These are phyloP conservation scores for Trifolium subterraneum DNA, from an alignment of 306 rosid genomes.

Conservation along the genomic window DNA sequence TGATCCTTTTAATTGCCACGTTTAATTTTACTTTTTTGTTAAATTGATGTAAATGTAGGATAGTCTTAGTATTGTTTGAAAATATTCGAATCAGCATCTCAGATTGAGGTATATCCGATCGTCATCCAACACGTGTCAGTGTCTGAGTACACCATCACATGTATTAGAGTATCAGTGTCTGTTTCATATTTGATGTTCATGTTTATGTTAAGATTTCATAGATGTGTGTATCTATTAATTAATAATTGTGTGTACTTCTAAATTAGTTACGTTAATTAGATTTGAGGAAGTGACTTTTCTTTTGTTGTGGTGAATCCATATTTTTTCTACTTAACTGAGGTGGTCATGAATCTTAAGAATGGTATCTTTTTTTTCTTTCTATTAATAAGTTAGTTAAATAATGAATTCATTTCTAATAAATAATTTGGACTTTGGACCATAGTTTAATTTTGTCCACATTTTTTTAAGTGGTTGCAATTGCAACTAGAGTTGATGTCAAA, in stretches of 20 bases:
- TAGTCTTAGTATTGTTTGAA: constrained; percentile 1
- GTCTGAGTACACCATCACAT: neutral
- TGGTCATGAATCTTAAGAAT: neutral
- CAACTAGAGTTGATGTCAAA: constrained; percentile 12
- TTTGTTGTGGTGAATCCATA: neutral
- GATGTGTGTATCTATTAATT: constrained; percentile 18
- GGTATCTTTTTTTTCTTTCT: neutral
- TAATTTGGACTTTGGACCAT: constrained; percentile 2
- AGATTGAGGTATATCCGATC: no score
- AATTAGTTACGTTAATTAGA: constrained; percentile 14
- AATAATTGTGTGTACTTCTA: constrained; percentile 34
- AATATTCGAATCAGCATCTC: neutral
- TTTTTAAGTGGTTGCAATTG: constrained; percentile 34
- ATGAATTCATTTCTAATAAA: neutral
- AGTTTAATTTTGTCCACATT: neutral
- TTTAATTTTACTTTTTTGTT: constrained; percentile 17
- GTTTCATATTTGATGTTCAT: neutral
- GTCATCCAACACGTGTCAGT: no score
- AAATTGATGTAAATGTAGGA: constrained; percentile 35
- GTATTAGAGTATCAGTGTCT: neutral
- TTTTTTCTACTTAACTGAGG: neutral
- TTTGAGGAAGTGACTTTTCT: constrained; percentile 4
- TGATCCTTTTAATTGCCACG: constrained; percentile 25
- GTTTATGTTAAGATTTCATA: no score
- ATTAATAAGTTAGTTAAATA: neutral